A percentile compares a stretch with the other conserved stretches of the same genome.
These are phyloP conservation scores for Aaosphaeria pasadenensis DNA, from an alignment of 2,329 filamentous ascomycete genomes.

Conservation along the genomic window DNA sequence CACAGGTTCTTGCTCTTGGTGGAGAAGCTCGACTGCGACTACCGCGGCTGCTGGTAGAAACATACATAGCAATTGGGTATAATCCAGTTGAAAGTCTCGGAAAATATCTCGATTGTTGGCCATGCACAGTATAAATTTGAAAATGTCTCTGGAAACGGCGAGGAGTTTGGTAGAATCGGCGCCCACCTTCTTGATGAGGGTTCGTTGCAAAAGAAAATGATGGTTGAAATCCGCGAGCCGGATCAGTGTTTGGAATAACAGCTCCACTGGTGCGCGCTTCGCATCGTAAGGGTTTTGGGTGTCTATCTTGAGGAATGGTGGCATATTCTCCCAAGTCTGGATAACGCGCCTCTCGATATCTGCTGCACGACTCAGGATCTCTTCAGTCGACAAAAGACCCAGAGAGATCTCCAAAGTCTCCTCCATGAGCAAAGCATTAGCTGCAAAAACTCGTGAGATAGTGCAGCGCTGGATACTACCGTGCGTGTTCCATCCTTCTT, in stretches of 20 bases:
- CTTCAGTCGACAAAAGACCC: constrained; percentile 31
- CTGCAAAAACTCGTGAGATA: constrained; percentile 45
- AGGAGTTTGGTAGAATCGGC: constrained; percentile 34
- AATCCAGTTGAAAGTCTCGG: constrained; percentile 43
- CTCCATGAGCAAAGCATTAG: constrained; percentile 52
- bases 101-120: constrained; percentile 40
- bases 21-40: constrained; percentile 43
- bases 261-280: constrained; percentile 35
- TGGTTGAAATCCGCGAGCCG: constrained; percentile 55
- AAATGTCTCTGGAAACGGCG: constrained; percentile 35
- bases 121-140: constrained; percentile 36
- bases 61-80: constrained; percentile 36
- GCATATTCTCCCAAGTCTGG: constrained; percentile 20
- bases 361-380: constrained; percentile 37
- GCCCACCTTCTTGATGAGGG: constrained; percentile 48
- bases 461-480: constrained; percentile 46
- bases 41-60: constrained; percentile 43
- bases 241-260: constrained; percentile 44
- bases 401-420: constrained; percentile 59
- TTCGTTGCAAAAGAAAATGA: constrained; percentile 57
- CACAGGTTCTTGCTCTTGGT: constrained; percentile 35
- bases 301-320: constrained; percentile 24
- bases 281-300: constrained; percentile 12
- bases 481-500: constrained; percentile 52
- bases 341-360: constrained; percentile 22